A percentile compares a stretch with the other conserved stretches of the same genome.
Conservation (phyloP, 441 rosid genomes). For the Populus hybrid region DNA sequence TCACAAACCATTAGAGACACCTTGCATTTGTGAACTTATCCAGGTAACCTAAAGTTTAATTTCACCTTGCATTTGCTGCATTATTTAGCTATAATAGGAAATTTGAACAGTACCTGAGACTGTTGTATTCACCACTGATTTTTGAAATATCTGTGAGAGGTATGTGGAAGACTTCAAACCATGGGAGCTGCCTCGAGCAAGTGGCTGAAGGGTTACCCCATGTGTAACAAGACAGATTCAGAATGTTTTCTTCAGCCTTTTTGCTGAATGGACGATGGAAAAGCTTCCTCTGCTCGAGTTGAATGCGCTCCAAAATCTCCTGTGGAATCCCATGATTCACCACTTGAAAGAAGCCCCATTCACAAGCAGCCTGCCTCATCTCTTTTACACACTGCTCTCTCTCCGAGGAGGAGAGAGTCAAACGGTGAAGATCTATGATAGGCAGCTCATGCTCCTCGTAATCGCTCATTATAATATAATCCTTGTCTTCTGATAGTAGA, state of each 20-base stretch:
- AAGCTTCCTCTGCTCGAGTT: constrained; percentile 33
- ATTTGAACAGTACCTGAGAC: constrained; percentile 42
- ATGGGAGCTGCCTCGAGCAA: constrained; percentile 43
- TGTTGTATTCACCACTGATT: constrained; percentile 25
- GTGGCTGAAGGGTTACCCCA: constrained; percentile 76
- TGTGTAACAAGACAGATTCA: constrained; percentile 45
- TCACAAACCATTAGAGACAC: too few species aligned
- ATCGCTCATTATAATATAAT: too few species aligned
- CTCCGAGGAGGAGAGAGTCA: too few species aligned
- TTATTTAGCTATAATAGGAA: neutral
- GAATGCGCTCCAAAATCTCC: constrained; percentile 38
- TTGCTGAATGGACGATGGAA: constrained; percentile 47
- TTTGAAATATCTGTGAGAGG: constrained; percentile 43
- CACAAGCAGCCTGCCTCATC: constrained; percentile 43
- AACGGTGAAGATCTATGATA: too few species aligned
- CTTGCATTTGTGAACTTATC: too few species aligned
- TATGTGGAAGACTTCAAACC: constrained; percentile 73
- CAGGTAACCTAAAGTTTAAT: too few species aligned
- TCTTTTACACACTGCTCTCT: constrained; percentile 30
- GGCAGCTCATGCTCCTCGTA: too few species aligned
- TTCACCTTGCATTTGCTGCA: neutral
- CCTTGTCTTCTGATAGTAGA: too few species aligned
- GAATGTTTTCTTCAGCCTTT: constrained; percentile 28
- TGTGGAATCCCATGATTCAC: constrained; percentile 55
- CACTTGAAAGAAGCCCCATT: constrained; percentile 76